A percentile compares a stretch with the other conserved stretches of the same genome.
These are phyloP conservation scores for Neurospora discreta DNA, from an alignment of 495 filamentous ascomycete species.

Conservation along the genomic window DNA sequence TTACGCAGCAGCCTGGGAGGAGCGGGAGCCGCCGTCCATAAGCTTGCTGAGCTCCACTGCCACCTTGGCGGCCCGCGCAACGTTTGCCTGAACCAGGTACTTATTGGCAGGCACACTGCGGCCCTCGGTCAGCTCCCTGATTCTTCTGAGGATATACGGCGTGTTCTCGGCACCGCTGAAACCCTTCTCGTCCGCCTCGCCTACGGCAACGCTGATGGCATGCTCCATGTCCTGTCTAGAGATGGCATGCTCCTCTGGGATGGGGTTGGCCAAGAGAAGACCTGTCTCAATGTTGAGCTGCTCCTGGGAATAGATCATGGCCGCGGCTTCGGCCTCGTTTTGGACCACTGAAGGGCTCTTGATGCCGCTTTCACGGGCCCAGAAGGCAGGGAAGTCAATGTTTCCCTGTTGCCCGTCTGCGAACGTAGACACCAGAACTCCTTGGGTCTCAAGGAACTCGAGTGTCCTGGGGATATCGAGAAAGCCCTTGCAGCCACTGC, in stretches of 20 bases:
- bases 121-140: slow-evolving; percentile 67
- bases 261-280: slow-evolving; percentile 78
- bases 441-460: slow-evolving; percentile 91
- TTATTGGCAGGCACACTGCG: slow-evolving; percentile 64
- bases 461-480: slow-evolving; percentile 83
- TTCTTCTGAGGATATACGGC: slow-evolving; percentile 72
- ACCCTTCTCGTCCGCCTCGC: slow-evolving; percentile 57
- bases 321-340: slow-evolving; percentile 71
- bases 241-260: slow-evolving; percentile 60
- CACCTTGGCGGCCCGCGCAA: slow-evolving; percentile 64
- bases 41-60: slow-evolving; percentile 65
- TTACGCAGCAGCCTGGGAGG: background rate
- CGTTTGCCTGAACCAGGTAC: slow-evolving; percentile 70
- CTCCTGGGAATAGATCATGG: slow-evolving; percentile 53
- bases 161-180: slow-evolving; percentile 71
- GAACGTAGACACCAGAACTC: slow-evolving; percentile 79
- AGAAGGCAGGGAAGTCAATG: slow-evolving; percentile 84
- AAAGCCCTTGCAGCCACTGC: slow-evolving; percentile 90
- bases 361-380: slow-evolving; percentile 70
- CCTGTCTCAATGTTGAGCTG: slow-evolving; percentile 59
- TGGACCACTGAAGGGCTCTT: slow-evolving; percentile 64
- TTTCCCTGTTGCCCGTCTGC: slow-evolving; percentile 55
- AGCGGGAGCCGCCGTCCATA: slow-evolving; percentile 4
- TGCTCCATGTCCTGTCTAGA: slow-evolving; percentile 60
- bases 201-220: slow-evolving; percentile 61